phyloP scores from a whole-genome alignment of 2,329 filamentous ascomycete species.

The Penicillium sp. region DNA sequence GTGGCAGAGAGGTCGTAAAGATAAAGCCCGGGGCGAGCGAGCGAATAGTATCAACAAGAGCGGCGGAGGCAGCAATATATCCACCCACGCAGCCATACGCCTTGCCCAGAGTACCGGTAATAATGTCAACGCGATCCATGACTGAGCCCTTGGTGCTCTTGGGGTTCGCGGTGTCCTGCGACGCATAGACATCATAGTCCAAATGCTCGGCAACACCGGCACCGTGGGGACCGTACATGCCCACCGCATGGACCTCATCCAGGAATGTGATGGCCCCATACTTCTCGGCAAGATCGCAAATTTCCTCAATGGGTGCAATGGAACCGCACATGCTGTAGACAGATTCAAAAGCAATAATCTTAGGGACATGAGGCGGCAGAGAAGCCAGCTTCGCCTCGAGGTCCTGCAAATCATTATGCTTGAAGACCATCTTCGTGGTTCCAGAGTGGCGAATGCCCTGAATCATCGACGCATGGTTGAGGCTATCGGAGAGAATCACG shows the following conservation, averaged over 20 bases:
- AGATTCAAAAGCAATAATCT: conserved; percentile 98
- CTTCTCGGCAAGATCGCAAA: conserved; percentile 93
- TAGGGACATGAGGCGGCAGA: conserved; percentile 75
- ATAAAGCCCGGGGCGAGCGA: conserved; percentile 97
- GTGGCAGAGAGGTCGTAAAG: conserved; percentile 94
- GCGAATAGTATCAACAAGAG: conserved; percentile 85
- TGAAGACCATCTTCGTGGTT: conserved; percentile 96
- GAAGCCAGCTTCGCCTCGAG: conserved; percentile 88
- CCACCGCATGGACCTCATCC: conserved; percentile 97
- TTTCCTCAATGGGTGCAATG: conserved; percentile 89
- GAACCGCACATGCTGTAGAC: conserved; percentile 99
- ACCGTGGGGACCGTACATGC: conserved; percentile 96
- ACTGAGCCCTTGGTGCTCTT: conserved; percentile 61
- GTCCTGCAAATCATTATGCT: conserved; percentile 93
- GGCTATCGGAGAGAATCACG: conserved; percentile 92
- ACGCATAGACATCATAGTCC: conserved; percentile 79
- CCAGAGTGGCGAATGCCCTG: conserved; percentile 97
- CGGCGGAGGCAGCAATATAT: conserved; percentile 86
- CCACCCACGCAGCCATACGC: conserved; percentile 96
- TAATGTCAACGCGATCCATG: conserved; percentile 96
- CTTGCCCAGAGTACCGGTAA: conserved; percentile 94
- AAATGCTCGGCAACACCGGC: conserved; percentile 96
- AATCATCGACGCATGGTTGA: conserved; percentile 99
- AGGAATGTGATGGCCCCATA: conserved; percentile 96
- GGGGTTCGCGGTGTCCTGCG: conserved; percentile 55